Conservation (phyloP, 1,139 yeast genomes). For the Casaregolazyma suthepensis region DNA sequence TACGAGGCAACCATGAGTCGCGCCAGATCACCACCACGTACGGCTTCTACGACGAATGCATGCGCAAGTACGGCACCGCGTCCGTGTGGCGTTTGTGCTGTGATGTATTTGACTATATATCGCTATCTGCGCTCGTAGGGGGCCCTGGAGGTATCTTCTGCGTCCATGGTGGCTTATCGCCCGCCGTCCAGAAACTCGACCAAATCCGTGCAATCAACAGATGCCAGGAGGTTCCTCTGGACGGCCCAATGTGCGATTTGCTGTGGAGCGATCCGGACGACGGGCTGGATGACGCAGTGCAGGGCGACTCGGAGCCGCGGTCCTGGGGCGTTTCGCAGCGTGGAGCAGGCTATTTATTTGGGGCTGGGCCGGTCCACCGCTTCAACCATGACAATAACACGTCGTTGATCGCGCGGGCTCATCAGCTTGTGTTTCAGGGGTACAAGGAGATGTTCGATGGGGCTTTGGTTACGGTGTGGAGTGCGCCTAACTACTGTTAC, state of each 20-base stretch:
- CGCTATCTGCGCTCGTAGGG: conserved; percentile 86
- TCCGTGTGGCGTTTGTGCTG: conserved; percentile 81
- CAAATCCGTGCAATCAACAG: conserved; percentile 80
- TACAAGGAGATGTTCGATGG: conserved; percentile 82
- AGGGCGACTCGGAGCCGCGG: conserved; percentile 1
- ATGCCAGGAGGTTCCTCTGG: conserved; percentile 96
- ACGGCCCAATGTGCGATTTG: conserved; percentile 97
- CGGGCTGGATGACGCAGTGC: conserved; percentile 29
- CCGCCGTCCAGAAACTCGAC: conserved; percentile 77
- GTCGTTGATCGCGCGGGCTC: conserved; percentile 90
- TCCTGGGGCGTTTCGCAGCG: conserved; percentile 93
- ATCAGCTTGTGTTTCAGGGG: conserved; percentile 96
- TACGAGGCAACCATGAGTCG: conserved; percentile 95
- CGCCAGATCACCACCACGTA: conserved; percentile 97
- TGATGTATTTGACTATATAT: conserved; percentile 82
- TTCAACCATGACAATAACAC: conserved; percentile 75
- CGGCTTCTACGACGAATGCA: conserved; percentile 95
- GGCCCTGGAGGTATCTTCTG: conserved; percentile 76
- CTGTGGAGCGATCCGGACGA: conserved; percentile 98
- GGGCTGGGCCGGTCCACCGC: conserved; percentile 72
- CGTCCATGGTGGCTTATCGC: conserved; percentile 94
- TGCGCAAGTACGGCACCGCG: conserved; percentile 89
- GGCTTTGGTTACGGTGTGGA: conserved; percentile 86
- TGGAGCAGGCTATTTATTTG: conserved; percentile 95
- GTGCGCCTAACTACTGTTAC: conserved; percentile 92